A percentile compares a stretch with the other conserved stretches of the same genome.
Evolutionary conservation across 1,284 basidiomycete species (phyloP).

Genomic region (Cryptococcus deneoformans): DNA sequence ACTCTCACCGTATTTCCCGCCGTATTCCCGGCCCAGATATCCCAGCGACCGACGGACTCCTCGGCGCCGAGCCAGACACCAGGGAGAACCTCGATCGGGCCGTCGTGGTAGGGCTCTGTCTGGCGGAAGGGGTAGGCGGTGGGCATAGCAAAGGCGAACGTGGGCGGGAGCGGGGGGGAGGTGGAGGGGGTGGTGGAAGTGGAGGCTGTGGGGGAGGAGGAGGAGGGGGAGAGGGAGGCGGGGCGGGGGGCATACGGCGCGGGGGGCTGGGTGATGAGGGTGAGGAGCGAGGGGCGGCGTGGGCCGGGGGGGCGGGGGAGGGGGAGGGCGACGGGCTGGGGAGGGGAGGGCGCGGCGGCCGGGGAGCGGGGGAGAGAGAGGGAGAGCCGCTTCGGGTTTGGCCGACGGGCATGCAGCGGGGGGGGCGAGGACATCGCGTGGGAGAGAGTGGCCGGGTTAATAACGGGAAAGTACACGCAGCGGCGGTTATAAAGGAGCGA

Average conservation of each 20-base stretch:
- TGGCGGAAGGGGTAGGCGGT: neutral
- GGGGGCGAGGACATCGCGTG: too few species aligned
- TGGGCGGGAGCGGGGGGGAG: constrained; percentile 17
- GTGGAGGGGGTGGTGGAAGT: constrained; percentile 24
- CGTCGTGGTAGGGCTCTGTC: constrained; percentile 69
- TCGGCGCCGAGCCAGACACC: constrained; percentile 91
- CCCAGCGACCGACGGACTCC: constrained; percentile 67
- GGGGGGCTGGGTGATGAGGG: constrained; percentile 36
- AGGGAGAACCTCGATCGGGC: constrained; percentile 85
- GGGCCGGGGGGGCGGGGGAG: neutral
- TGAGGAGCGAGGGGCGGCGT: constrained; percentile 35
- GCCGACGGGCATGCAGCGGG: constrained; percentile 20
- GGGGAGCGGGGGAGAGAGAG: constrained; percentile 37
- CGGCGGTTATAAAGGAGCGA: constrained; percentile 7
- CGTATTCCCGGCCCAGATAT: constrained; percentile 21
- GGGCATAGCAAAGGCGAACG: constrained; percentile 8
- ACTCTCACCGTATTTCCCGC: constrained; percentile 47
- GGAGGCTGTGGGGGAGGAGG: constrained; percentile 23
- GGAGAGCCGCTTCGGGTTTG: constrained; percentile 41
- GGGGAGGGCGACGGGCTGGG: constrained; percentile 16
- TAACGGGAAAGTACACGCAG: constrained; percentile 13
- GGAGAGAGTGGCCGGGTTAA: too few species aligned
- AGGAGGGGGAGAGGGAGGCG: constrained; percentile 23
- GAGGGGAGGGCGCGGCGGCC: constrained; percentile 35
- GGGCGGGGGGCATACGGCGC: constrained; percentile 20